phyloP scores from a whole-genome alignment of 129 eudicot genomes.

The Centella asiatica region DNA sequence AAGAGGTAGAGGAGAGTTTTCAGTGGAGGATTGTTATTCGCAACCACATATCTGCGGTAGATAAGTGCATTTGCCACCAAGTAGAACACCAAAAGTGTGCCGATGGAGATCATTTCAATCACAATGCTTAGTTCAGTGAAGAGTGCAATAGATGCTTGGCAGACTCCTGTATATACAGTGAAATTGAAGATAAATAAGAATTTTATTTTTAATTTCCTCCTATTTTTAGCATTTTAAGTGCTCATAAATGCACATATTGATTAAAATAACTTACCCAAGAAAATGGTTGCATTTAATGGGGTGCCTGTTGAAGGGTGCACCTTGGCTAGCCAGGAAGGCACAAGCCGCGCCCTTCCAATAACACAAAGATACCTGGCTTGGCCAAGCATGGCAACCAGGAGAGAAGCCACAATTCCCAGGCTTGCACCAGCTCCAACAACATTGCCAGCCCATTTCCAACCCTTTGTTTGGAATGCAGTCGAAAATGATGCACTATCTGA shows the following conservation, averaged over 20 bases:
- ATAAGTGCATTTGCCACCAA: conserved; percentile 70
- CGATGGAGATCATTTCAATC: conserved; percentile 66
- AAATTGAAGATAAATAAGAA: neutral
- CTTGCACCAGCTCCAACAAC: conserved; percentile 66
- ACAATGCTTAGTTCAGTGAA: conserved; percentile 72
- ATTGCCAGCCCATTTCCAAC: conserved; percentile 69
- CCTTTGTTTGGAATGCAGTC: conserved; percentile 48
- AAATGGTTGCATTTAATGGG: conserved; percentile 58
- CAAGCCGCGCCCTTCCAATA: conserved; percentile 56
- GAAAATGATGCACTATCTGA: conserved; percentile 55
- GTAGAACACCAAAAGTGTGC: conserved; percentile 70
- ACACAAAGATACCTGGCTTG: conserved; percentile 72
- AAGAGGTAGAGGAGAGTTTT: conserved; percentile 45
- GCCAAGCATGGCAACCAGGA: conserved; percentile 74
- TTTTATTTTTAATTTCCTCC: neutral
- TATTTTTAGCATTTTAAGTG: neutral
- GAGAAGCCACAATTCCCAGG: conserved; percentile 61
- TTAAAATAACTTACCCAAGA: conserved; percentile 34
- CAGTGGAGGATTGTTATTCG: conserved; percentile 34
- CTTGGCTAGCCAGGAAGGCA: conserved; percentile 68
- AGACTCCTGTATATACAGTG: conserved; percentile 38
- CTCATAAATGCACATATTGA: neutral
- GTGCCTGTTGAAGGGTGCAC: conserved; percentile 71
- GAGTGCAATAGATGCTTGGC: conserved; percentile 71
- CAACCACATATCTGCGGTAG: conserved; percentile 44